These are phyloP conservation scores for Pseudocercospora vitis DNA, from an alignment of 2,329 filamentous ascomycete species.

Conservation along the genomic window DNA sequence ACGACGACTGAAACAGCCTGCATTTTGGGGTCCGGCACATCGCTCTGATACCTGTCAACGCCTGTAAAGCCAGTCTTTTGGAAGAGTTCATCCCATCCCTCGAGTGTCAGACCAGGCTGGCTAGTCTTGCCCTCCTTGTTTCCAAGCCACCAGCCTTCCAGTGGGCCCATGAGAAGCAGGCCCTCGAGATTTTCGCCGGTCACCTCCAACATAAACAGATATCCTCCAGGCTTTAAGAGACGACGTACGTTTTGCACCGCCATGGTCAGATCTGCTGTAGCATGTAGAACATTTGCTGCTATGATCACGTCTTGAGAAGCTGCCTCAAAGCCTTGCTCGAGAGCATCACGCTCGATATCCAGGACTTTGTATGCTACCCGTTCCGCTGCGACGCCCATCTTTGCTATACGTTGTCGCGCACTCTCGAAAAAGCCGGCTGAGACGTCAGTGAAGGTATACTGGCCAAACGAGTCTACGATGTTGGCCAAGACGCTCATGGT, in stretches of 20 bases:
- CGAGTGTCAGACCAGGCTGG: constrained; percentile 32
- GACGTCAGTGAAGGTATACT: constrained; percentile 53
- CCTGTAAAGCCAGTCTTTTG: constrained; percentile 39
- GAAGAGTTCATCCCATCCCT: constrained; percentile 39
- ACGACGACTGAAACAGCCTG: constrained; percentile 24
- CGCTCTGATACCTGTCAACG: constrained; percentile 28
- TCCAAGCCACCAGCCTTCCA: constrained; percentile 22
- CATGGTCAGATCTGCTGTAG: constrained; percentile 26
- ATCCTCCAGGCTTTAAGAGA: constrained; percentile 33
- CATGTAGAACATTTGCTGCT: constrained; percentile 33
- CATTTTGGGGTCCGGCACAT: constrained; percentile 17
- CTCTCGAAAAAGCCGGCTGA: constrained; percentile 45
- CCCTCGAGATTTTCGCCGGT: constrained; percentile 22
- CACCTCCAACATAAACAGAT: constrained; percentile 29
- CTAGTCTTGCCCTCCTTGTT: constrained; percentile 32
- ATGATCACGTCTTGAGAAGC: constrained; percentile 32
- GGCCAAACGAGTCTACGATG: constrained; percentile 36
- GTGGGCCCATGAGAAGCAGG: constrained; percentile 20
- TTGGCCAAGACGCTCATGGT: constrained; percentile 40
- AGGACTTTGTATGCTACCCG: constrained; percentile 36
- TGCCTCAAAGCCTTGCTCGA: constrained; percentile 38
- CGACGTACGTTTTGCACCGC: constrained; percentile 28
- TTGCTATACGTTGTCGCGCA: constrained; percentile 29
- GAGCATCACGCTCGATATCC: constrained; percentile 37
- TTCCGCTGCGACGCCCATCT: constrained; percentile 20